Conservation (phyloP, 1,284 basidiomycete species). For the Sporisorium graminicola region DNA sequence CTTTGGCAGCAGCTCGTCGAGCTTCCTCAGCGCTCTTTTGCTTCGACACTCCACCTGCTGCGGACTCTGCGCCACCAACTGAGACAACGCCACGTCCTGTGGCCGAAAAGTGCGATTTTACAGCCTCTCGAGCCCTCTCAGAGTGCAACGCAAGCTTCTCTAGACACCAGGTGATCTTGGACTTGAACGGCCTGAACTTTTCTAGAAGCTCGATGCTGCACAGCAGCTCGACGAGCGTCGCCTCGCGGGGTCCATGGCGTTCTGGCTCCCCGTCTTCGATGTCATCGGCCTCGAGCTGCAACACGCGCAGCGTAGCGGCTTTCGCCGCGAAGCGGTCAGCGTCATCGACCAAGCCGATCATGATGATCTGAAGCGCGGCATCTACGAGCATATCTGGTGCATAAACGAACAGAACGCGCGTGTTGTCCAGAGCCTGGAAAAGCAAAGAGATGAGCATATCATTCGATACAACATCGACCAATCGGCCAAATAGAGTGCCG, state of each 20-base stretch:
- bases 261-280: constrained; percentile 8
- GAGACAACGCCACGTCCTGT: constrained; percentile 31
- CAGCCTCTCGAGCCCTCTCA: constrained; percentile 13
- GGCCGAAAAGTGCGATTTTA: constrained; percentile 31
- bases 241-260: constrained; percentile 4
- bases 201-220: constrained; percentile 47
- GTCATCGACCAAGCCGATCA: constrained; percentile 58
- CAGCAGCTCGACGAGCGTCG: constrained; percentile 51
- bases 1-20: constrained; percentile 60
- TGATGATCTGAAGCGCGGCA: constrained; percentile 78
- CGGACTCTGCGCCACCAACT: constrained; percentile 5
- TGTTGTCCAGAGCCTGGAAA: constrained; percentile 52
- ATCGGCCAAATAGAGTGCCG: constrained; percentile 47
- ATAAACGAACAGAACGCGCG: constrained; percentile 29
- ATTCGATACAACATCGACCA: constrained; percentile 41
- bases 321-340: constrained; percentile 41
- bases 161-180: constrained; percentile 59
- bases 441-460: constrained; percentile 52
- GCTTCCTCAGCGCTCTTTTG: constrained; percentile 53
- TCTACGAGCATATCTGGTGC: constrained; percentile 84
- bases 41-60: constrained; percentile 10
- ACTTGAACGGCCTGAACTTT: constrained; percentile 56
- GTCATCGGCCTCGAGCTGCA: constrained; percentile 17
- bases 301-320: constrained; percentile 17
- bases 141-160: constrained; percentile 40